Base-by-base conservation (phyloP, 2,329 filamentous ascomycete species). In the Cladosporium sp. region DNA sequence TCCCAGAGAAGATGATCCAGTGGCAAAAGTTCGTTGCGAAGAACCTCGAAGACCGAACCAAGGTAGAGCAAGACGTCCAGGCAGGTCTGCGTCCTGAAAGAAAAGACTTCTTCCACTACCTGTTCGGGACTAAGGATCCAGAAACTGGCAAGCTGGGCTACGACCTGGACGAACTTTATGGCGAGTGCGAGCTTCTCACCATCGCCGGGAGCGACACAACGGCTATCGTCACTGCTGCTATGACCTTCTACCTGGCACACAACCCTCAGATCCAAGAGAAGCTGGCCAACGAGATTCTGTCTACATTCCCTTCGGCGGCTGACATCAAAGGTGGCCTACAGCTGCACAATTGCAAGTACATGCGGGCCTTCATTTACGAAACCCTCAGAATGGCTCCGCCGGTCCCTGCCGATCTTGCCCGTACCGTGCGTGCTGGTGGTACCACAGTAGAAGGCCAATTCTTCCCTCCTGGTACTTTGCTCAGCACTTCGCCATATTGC, bases 341-440 rank as follows among this genome's bases (percentile, higher is more conserved):
- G 3, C 62, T 79, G 1, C 65, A 69, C n/a, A 59, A 47, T 15
- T 75, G 71, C 60, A 59, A 55, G 1, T 80, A 79, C 60, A 66
- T 80, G 2, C 67, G 69, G 2, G 78, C 77, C 9, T 73, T 74
- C 43, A 72, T 81, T 40, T 72, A 79, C 22, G 78, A 82, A 64
- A 67, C 73, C 0, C 66, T 80, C 30, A 72, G 79, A 12, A 67
- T 79, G 40, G 73, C 73, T 8, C 76, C 79, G 2, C 74, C 76
- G 0, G 73, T 75, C 1, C 67, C 70, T 55, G 60, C 65, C 56
- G 59, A 69, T 57, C 50, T 75, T 55, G 59, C 65, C 59, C 60
- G 74, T 3, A 68, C 72, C 55, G 66, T 69, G 4, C 61, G 61
- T 12, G 40, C 59, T 51, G 66, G 40, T 60, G 72, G 54, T 55